Evolutionary conservation across 345 rosid species (phyloP), one percentile per base, ranked within the genome.

Genomic region (Melaleuca quinquenervia): DNA sequence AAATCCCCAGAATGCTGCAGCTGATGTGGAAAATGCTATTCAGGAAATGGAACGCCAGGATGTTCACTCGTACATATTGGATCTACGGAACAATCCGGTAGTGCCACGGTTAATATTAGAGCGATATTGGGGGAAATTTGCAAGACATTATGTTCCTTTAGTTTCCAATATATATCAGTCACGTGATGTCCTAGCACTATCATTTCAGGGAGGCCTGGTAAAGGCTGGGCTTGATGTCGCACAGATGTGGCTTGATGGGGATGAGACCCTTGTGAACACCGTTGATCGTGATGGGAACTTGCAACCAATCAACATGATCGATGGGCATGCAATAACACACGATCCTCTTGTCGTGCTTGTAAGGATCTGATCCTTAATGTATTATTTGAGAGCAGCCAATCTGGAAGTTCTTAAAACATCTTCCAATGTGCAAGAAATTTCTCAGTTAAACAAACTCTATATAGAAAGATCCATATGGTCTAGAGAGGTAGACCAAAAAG

Each of bases 301-400:
- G 91, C 90, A 90, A 45, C 98, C 98, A 9, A 93, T 96, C 52
- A 95, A 90, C 84, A 91, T 96, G 96, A 89, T 90, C 12, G 83
- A 95, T 85, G 97, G 98, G 48, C 99, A 95, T 60, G 98, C 98
- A 64, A 75, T 95, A 83, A 96, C 99, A 80, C 98, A 92, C 21
- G 96, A 96, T 88, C 97, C 99, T 22, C 96, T 96, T 62, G 97
- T 94, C 52, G 96, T 96, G 84, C 97, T 96, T 88, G 99, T 95
- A 91, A 92, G 96, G 90, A 82, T 84, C 51, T 7, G 36, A 82
- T 45, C 52, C 32, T 82, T 82, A 20, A 49, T 16, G 14, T 32
- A 36, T 70, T 12, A 70, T 70, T 70, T 36, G 1, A 18, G 48
- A 36, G 78, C 7, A 9, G 48, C 80, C 14, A 70, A 49, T 82